Base-by-base conservation (phyloP, 768 basidiomycete genomes). In the Pulveroboletus sp. region DNA sequence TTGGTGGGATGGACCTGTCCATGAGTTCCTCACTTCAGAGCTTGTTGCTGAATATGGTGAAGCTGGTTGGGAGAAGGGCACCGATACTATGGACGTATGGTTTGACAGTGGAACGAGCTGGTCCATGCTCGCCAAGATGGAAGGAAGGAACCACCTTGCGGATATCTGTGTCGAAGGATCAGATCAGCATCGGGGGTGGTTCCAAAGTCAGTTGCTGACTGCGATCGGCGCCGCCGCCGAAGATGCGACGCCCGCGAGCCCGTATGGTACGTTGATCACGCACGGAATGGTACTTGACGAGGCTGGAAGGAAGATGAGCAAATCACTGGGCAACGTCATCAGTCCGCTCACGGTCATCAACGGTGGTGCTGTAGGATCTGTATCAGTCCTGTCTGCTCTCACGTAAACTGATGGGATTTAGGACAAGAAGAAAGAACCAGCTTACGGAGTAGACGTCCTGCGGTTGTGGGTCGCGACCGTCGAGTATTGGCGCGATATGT, bases 11-110 rank as follows among this genome's bases (percentile, higher is more conserved):
- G 92, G 89, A 13, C 82, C 86, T 4, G 77, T 89, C 26, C 81
- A 80, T 40, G 89, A 89, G 24, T 96, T 99, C 67, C 70, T 95
- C 6, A 79, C 86, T 10, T 78, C 81, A 0, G 72, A 76, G 41
- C 74, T 88, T 17, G 63, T 68, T 5, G 71, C 73, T 43, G 69
- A 74, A n/a, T 78, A 76, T 8, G 64, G 65, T 16, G 58, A 58
- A 32, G 73, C 72, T 1, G 68, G 67, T 1, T 93, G 86, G 82
- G 68, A 72, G 40, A 93, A 92, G 64, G 87, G 93, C 9, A 84
- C 80, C 3, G 95, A 99, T 64, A 99, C 95, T 3, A 93, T 98
- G 85, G 95, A 99, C 65, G 95, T 99, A 14, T 99, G 95, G 95
- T 98, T 97, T 58, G 95, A 99, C 69, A 94, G 91, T 58, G 95